Evolutionary conservation across 306 rosid species (phyloP).

Genomic region (Trifolium dubium): DNA sequence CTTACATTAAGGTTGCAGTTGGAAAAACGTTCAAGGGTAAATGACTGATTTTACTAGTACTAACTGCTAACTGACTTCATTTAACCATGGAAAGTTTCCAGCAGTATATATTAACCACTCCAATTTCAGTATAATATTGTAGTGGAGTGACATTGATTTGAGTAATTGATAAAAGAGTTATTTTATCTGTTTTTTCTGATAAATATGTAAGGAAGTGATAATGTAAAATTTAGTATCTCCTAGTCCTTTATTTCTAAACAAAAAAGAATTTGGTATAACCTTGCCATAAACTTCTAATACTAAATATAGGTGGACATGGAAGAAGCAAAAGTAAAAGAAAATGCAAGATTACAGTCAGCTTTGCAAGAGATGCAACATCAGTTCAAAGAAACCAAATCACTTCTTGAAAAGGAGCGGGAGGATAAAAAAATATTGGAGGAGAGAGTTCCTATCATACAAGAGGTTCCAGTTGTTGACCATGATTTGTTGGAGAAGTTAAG

Average conservation of each 20-base stretch:
- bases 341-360: constrained; percentile 76
- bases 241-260: too few relatives aligned
- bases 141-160: constrained; percentile 22
- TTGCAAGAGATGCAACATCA: constrained; percentile 83
- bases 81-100: constrained; percentile 10
- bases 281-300: constrained; percentile 38
- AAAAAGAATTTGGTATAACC: not conserved
- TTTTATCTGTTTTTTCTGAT: constrained; percentile 7
- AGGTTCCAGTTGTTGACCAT: constrained; percentile 94
- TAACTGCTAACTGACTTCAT: constrained; percentile 14
- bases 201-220: constrained; percentile 7
- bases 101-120: constrained; percentile 2
- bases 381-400: constrained; percentile 75
- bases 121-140: constrained; percentile 26
- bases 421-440: constrained; percentile 68
- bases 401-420: constrained; percentile 79
- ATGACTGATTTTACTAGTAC: constrained; percentile 28
- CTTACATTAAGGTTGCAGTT: constrained; percentile 90
- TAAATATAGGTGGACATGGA: constrained; percentile 81
- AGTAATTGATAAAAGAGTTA: not conserved
- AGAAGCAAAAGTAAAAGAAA: constrained; percentile 91
- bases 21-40: constrained; percentile 96
- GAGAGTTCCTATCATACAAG: constrained; percentile 73
- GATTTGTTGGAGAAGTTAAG: constrained; percentile 74
- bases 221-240: constrained; percentile 15